Evolutionary conservation across 2,329 filamentous ascomycete species (phyloP).

Genomic region (Corniculantispora saksenae): DNA sequence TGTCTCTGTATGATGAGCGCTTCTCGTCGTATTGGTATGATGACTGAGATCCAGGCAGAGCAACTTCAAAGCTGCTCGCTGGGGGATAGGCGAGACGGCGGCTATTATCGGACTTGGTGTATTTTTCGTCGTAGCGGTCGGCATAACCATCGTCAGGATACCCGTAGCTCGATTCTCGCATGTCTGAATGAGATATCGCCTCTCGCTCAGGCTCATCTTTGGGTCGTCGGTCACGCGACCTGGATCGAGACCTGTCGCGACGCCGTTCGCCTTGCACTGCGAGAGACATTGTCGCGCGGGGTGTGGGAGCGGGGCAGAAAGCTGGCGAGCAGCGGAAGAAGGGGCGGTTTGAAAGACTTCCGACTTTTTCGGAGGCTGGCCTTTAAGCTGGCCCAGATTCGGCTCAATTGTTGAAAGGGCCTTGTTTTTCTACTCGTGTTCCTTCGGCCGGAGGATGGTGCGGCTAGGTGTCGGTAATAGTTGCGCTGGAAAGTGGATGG

Average conservation of each 20-base stretch:
- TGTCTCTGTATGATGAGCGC: slow-evolving; percentile 35
- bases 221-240: slow-evolving; percentile 40
- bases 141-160: slow-evolving; percentile 38
- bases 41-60: slow-evolving; percentile 39
- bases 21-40: slow-evolving; percentile 44
- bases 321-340: not conserved
- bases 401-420: not conserved
- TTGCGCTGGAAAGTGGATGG: slow-evolving; percentile 6
- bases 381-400: not conserved
- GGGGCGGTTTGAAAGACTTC: not conserved
- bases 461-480: not conserved
- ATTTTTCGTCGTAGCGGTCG: slow-evolving; percentile 38
- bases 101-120: slow-evolving; percentile 33
- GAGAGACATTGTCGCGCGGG: slow-evolving; percentile 48
- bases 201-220: slow-evolving; percentile 33
- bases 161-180: slow-evolving; percentile 44
- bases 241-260: slow-evolving; percentile 51
- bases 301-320: not conserved
- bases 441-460: not conserved
- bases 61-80: slow-evolving; percentile 38
- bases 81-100: slow-evolving; percentile 40
- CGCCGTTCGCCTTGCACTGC: slow-evolving; percentile 47
- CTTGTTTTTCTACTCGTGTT: not conserved
- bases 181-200: slow-evolving; percentile 38
- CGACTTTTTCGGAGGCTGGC: not conserved